A percentile compares a stretch with the other conserved stretches of the same genome.
These are phyloP conservation scores for Annulohypoxylon stygium DNA, from an alignment of 495 filamentous ascomycete species.

Conservation along the genomic window DNA sequence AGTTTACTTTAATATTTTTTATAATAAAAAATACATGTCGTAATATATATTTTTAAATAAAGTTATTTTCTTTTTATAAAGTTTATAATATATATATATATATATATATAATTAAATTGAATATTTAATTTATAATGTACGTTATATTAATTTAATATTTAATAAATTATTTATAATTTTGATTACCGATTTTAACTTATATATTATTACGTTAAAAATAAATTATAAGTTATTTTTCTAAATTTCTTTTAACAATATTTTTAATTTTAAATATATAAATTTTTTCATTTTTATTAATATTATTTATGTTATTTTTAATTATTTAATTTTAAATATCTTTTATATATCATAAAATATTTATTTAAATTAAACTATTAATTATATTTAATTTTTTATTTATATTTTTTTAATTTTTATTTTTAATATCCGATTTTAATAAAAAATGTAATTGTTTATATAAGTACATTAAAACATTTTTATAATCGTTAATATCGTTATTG, in stretches of 20 bases:
- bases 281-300: not conserved
- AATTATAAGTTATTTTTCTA: not conserved
- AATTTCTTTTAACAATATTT: not conserved
- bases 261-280: not conserved
- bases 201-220: not conserved
- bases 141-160: too few species aligned
- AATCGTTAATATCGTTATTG: not conserved
- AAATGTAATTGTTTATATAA: not conserved
- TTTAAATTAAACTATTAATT: not conserved
- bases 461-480: not conserved
- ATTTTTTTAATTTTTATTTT: not conserved
- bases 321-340: not conserved
- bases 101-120: too few species aligned
- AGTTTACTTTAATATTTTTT: too few species aligned
- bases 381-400: not conserved
- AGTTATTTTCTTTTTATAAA: too few species aligned
- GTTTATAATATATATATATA: too few species aligned
- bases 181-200: too few species aligned
- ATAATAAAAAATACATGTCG: too few species aligned
- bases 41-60: too few species aligned
- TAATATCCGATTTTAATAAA: not conserved
- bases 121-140: too few species aligned
- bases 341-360: not conserved
- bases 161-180: too few species aligned
- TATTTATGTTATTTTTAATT: not conserved